Evolutionary conservation across 345 rosid genomes (phyloP).

Genomic region (Rhodomyrtus tomentosa): DNA sequence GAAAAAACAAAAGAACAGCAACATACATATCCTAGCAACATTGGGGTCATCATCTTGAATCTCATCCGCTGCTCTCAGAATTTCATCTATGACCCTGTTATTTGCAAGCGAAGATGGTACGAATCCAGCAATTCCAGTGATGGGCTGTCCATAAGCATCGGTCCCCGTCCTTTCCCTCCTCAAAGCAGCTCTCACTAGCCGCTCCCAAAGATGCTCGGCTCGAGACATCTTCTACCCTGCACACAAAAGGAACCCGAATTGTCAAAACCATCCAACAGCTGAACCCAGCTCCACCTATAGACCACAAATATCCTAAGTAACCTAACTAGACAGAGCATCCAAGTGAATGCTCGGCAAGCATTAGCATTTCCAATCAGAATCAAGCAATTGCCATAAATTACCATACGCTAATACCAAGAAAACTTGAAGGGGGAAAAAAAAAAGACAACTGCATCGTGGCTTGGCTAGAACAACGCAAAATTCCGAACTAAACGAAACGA

Average conservation of each 20-base stretch:
- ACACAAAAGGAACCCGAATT: background rate
- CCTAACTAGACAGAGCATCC: background rate
- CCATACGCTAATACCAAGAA: no score
- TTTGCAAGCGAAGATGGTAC: slow-evolving; percentile 86
- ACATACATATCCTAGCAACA: slow-evolving; percentile 74
- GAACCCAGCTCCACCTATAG: background rate
- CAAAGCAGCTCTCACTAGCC: slow-evolving; percentile 73
- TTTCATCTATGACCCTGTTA: slow-evolving; percentile 78
- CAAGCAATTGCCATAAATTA: background rate
- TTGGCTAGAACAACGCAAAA: background rate
- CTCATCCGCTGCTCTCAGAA: slow-evolving; percentile 91
- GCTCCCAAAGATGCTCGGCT: slow-evolving; percentile 78
- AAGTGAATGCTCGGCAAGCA: background rate
- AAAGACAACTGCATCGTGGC: background rate
- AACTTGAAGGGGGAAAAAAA: no score
- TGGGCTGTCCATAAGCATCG: slow-evolving; percentile 35
- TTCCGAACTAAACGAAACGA: background rate
- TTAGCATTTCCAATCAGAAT: background rate
- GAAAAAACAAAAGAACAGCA: background rate
- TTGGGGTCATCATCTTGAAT: slow-evolving; percentile 89
- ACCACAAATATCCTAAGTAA: background rate
- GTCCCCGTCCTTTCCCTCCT: slow-evolving; percentile 57
- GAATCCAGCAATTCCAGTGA: slow-evolving; percentile 57
- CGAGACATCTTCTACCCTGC: slow-evolving; percentile 49
- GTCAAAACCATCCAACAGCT: background rate